A percentile compares a stretch with the other conserved stretches of the same genome.
These are phyloP conservation scores for Phytophthora fragariaefolia DNA, from an alignment of 352 stramenopile genomes.

Conservation along the genomic window DNA sequence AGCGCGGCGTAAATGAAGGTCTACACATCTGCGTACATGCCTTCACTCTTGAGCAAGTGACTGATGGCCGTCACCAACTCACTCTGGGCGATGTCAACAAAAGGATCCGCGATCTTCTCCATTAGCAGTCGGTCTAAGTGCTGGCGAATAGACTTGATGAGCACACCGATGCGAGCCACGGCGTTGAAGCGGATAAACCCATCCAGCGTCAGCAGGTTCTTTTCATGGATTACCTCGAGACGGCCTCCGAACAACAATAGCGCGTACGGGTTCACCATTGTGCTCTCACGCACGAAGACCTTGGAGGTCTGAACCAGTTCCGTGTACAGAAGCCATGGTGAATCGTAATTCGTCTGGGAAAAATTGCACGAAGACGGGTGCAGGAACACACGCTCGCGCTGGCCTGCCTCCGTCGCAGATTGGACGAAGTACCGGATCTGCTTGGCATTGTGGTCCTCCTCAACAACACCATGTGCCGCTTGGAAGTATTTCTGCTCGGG, in stretches of 20 bases:
- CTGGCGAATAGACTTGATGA: constrained; percentile 95
- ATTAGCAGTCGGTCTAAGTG: constrained; percentile 94
- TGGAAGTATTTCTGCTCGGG: constrained; percentile 96
- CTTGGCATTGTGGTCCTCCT: constrained; percentile 92
- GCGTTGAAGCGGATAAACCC: constrained; percentile 95
- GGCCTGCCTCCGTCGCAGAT: constrained; percentile 13
- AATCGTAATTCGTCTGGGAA: constrained; percentile 92
- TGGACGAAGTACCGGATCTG: constrained; percentile 95
- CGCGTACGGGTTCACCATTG: constrained; percentile 97
- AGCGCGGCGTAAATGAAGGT: not conserved
- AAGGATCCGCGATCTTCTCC: constrained; percentile 94
- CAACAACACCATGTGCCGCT: constrained; percentile 89
- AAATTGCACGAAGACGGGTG: constrained; percentile 95
- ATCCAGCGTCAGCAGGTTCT: constrained; percentile 87
- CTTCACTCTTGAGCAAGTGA: constrained; percentile 81
- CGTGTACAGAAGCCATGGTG: constrained; percentile 96
- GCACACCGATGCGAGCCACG: constrained; percentile 93
- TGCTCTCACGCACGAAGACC: constrained; percentile 97
- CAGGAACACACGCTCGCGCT: constrained; percentile 94
- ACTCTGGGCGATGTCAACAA: constrained; percentile 90
- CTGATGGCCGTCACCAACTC: constrained; percentile 86
- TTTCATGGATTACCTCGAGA: constrained; percentile 92
- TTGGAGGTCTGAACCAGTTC: constrained; percentile 97
- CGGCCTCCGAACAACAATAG: constrained; percentile 98
- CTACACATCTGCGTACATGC: constrained; percentile 56